Base-by-base conservation (phyloP, 768 basidiomycete species). In the Lentinula edodes region DNA sequence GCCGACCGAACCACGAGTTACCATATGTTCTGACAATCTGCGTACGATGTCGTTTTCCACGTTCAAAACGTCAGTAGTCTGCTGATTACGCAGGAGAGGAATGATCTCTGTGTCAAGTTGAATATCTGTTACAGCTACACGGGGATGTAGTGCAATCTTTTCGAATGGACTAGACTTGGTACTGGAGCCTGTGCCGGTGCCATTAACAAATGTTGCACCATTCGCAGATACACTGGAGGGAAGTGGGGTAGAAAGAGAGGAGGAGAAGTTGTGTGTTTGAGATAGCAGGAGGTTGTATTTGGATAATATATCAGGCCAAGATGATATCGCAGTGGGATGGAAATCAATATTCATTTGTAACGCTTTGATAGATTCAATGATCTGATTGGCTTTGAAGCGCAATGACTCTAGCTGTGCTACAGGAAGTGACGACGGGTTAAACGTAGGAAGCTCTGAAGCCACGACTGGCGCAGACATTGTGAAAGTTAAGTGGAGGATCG, bases 231-330 rank as follows among this genome's bases (percentile, higher is more conserved):
- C 54, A 38, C 43, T 63, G 42, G 69, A 63, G 1, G 70, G 74
- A 41, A 76, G 63, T 52, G 77, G 72, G 60, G 78, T 72, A 16
- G 82, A 74, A 45, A 91, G 80, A 0, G 85, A 82, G 56, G 79
- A 84, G 48, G 87, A 88, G 66, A 94, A 86, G 65, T 80, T 88
- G 69, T 90, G 89, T 0, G 90, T 90, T 67, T 93, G 92, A 0
- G 90, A 90, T 60, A 93, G 81, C 32, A 94, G 80, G 64, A 91
- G 81, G 66, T 87, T 92, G 82, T 93, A 93, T 76, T 92, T 93
- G 13, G 88, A 86, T 58, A 93, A 79, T 59, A 94, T 84, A 68
- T 93, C 91, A 2, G 91, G 92, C 92, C 92, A 93, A 7, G 89
- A 73, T 2, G 88, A 86, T 85, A 92, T 91, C n/a, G 69, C 76